Percentiles rank a stretch among this genome's conserved stretches.
Conservation (phyloP, 2,329 filamentous ascomycete genomes). For the Xylariaceae sp. region DNA sequence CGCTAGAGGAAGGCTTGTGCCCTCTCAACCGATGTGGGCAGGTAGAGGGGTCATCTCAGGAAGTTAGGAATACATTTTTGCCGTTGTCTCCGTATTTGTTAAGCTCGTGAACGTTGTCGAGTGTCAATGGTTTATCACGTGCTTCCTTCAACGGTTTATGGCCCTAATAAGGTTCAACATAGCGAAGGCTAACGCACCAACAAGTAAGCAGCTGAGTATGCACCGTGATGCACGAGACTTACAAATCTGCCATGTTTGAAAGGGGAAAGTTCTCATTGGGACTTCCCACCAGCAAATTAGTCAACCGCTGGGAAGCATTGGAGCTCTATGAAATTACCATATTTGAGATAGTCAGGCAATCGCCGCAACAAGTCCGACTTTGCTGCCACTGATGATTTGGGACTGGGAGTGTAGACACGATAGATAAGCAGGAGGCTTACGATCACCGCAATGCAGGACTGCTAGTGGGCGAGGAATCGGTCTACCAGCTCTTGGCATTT, state of each 20-base stretch:
- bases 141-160: background rate
- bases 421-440: too few species aligned
- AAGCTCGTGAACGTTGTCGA: background rate
- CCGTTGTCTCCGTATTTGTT: background rate
- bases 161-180: background rate
- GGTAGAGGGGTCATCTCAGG: too few species aligned
- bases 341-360: background rate
- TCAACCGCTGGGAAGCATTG: background rate
- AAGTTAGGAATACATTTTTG: conserved; percentile 1
- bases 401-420: background rate
- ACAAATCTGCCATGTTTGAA: background rate
- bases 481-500: too few species aligned
- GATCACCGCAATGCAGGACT: too few species aligned
- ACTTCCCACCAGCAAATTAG: background rate
- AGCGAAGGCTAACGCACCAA: background rate
- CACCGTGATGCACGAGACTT: background rate
- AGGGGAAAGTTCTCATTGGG: background rate
- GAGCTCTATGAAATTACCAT: background rate
- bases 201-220: background rate
- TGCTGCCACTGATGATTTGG: background rate
- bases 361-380: background rate
- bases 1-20: too few species aligned
- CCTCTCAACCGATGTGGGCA: too few species aligned
- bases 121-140: background rate
- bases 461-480: too few species aligned